Conservation (phyloP, 169 alveolate genomes). For the Cryptosporidium tyzzeri region DNA sequence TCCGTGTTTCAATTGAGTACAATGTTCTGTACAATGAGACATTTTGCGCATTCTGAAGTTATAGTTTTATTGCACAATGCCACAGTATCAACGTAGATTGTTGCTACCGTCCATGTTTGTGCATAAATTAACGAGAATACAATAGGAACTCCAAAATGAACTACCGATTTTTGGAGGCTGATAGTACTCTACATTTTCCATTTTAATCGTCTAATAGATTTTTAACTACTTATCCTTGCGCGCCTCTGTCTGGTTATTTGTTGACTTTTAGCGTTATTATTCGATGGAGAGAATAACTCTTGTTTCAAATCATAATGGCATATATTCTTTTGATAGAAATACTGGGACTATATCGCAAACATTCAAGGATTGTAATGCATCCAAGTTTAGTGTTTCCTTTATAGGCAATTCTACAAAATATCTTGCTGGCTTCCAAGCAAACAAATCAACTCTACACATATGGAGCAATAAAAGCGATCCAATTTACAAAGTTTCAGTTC, state of each 20-base stretch:
- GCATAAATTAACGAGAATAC: conserved; percentile 39
- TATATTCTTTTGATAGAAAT: conserved; percentile 34
- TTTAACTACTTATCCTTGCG: neutral
- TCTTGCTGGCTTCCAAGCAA: conserved; percentile 53
- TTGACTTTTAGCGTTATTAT: neutral
- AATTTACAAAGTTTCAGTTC: conserved; percentile 53
- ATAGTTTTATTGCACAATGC: conserved; percentile 54
- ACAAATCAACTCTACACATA: conserved; percentile 37
- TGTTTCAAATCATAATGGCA: conserved; percentile 20
- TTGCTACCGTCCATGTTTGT: conserved; percentile 64
- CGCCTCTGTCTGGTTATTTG: neutral
- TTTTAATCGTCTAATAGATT: neutral
- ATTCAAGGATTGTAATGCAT: conserved; percentile 19
- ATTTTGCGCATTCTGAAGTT: conserved; percentile 41
- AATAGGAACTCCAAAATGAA: conserved; percentile 68
- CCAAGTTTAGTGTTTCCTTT: conserved; percentile 45
- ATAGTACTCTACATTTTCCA: conserved; percentile 23
- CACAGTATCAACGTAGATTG: conserved; percentile 38
- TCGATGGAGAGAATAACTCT: conserved; percentile 59
- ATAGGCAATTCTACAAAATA: conserved; percentile 35
- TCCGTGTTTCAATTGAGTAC: conserved; percentile 76
- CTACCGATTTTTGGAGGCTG: conserved; percentile 73
- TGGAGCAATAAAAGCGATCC: conserved; percentile 66
- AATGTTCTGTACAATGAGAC: conserved; percentile 31
- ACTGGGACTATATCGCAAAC: conserved; percentile 9